phyloP scores from a whole-genome alignment of 2,329 filamentous ascomycete species.

The Colletotrichum shisoi region DNA sequence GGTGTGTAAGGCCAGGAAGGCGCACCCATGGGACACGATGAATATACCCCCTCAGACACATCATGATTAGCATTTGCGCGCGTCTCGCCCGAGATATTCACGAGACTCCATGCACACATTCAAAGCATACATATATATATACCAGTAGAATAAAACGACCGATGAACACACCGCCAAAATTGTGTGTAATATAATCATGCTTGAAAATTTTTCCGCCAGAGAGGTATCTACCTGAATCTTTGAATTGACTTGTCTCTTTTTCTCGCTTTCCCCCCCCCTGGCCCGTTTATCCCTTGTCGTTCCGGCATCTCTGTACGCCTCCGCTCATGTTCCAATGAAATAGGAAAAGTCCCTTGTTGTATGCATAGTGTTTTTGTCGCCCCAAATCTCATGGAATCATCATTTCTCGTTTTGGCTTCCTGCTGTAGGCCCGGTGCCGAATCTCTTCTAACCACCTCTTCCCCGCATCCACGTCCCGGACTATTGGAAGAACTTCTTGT shows the following conservation, averaged over 20 bases:
- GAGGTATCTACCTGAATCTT: conserved; percentile 28
- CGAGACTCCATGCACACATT: not conserved
- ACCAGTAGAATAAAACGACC: conserved; percentile 1
- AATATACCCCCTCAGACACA: conserved; percentile 36
- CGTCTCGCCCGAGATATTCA: conserved; percentile 1
- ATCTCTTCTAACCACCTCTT: not conserved
- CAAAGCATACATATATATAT: not conserved
- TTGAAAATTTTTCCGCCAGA: conserved; percentile 4
- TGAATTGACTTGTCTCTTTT: conserved; percentile 7
- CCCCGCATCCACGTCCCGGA: not conserved
- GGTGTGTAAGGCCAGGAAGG: conserved; percentile 11
- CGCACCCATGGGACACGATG: conserved; percentile 29
- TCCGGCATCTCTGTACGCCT: conserved; percentile 31
- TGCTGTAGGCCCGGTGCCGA: not conserved
- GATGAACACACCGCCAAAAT: not conserved
- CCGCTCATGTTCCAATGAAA: conserved; percentile 16
- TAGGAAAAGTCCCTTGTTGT: not conserved
- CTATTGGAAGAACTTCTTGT: conserved; percentile 85
- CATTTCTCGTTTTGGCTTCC: conserved; percentile 4
- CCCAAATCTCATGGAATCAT: conserved; percentile 21
- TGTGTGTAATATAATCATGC: conserved; percentile 25
- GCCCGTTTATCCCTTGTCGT: not conserved
- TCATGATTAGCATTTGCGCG: conserved; percentile 31
- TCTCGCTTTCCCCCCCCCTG: no score
- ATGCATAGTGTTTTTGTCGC: conserved; percentile 7